Conservation (phyloP, 1,284 basidiomycete genomes). For the Cystobasidiaceae sp. region DNA sequence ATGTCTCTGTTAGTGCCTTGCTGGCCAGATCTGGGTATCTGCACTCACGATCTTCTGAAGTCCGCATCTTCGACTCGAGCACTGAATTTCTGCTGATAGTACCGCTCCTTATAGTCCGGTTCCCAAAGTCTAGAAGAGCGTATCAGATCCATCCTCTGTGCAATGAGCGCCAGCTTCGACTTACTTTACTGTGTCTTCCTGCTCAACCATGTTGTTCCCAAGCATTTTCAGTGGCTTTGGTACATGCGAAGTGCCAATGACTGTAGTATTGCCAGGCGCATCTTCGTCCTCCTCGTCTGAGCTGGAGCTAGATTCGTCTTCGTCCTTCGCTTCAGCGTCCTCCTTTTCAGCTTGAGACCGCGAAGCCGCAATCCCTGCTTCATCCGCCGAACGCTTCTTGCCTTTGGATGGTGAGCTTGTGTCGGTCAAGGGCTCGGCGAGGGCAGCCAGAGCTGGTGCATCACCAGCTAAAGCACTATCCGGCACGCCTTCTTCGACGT, state of each 20-base stretch:
- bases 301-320: conserved; percentile 42
- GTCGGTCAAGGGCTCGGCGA: conserved; percentile 39
- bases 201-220: conserved; percentile 75
- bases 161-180: conserved; percentile 43
- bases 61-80: conserved; percentile 65
- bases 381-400: conserved; percentile 66
- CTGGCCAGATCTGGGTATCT: conserved; percentile 24
- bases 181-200: conserved; percentile 87
- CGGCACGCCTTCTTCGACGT: conserved; percentile 31
- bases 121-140: conserved; percentile 70
- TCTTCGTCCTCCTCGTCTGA: conserved; percentile 35
- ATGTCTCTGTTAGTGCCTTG: conserved; percentile 4
- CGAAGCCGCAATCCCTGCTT: conserved; percentile 38
- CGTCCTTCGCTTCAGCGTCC: conserved; percentile 42
- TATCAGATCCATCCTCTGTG: not conserved
- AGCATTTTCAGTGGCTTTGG: conserved; percentile 50
- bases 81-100: conserved; percentile 91
- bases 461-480: conserved; percentile 11
- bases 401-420: conserved; percentile 50
- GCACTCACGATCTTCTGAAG: conserved; percentile 69
- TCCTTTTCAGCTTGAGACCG: conserved; percentile 40
- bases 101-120: conserved; percentile 88
- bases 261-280: conserved; percentile 46
- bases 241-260: not conserved
- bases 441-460: conserved; percentile 28